Evolutionary conservation across 2,329 filamentous ascomycete species (phyloP).

Genomic region (Chaetothyriales sp.): DNA sequence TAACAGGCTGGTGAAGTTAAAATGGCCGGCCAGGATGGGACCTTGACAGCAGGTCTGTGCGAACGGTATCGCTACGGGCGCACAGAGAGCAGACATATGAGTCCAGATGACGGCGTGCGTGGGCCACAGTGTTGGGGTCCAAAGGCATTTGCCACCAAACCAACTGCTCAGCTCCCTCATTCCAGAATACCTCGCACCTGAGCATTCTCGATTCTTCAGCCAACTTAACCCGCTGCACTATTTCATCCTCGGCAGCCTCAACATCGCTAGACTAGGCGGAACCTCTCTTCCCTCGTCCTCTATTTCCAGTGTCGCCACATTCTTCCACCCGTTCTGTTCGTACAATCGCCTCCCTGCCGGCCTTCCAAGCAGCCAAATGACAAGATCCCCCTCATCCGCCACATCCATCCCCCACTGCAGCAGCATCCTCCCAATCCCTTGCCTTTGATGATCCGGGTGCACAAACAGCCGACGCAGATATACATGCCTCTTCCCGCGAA

Average conservation of each 20-base stretch:
- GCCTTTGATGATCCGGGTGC: conserved; percentile 11
- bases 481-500: conserved; percentile 14
- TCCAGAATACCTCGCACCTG: not conserved
- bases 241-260: conserved; percentile 4
- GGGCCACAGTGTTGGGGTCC: too few species aligned
- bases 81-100: too few species aligned
- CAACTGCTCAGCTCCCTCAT: not conserved
- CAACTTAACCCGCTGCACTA: not conserved
- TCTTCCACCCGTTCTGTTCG: conserved; percentile 9
- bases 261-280: conserved; percentile 7
- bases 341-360: conserved; percentile 12
- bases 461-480: conserved; percentile 12
- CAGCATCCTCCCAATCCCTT: conserved; percentile 12
- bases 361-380: conserved; percentile 10
- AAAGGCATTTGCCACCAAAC: not conserved
- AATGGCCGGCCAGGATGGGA: not conserved
- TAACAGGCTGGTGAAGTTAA: not conserved
- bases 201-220: not conserved
- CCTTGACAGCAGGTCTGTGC: too few species aligned
- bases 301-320: conserved; percentile 3
- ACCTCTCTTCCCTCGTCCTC: conserved; percentile 5
- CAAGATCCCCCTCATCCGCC: conserved; percentile 13
- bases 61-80: too few species aligned
- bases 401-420: conserved; percentile 10
- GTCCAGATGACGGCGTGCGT: too few species aligned